Percentiles rank a stretch among this genome's conserved stretches.
These are phyloP conservation scores for Gossypium herbaceum DNA, from an alignment of 345 rosid species.

Conservation along the genomic window DNA sequence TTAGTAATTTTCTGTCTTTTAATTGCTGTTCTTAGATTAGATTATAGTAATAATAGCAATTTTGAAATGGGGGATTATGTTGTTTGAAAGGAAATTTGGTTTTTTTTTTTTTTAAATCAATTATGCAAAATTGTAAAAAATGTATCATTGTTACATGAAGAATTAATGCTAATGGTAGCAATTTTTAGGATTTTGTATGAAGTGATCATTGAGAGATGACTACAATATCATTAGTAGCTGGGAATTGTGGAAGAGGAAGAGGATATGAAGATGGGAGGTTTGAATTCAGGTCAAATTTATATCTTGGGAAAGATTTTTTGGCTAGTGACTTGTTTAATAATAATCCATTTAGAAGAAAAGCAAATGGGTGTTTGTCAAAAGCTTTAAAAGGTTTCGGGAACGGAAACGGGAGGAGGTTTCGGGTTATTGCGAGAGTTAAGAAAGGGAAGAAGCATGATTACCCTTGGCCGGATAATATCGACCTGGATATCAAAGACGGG, in stretches of 20 bases:
- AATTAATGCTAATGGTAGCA: not conserved
- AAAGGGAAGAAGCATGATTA: constrained; percentile 7
- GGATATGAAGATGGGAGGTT: constrained; percentile 11
- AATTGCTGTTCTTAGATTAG: not conserved
- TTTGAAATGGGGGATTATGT: too few species aligned
- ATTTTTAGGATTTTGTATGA: not conserved
- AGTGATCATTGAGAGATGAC: constrained; percentile 20
- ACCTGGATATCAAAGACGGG: not conserved
- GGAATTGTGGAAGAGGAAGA: constrained; percentile 23
- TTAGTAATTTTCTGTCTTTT: not conserved
- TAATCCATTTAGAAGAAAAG: constrained; percentile 18
- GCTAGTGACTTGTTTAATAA: not conserved
- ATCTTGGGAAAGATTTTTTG: constrained; percentile 20
- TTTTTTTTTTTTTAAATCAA: not conserved
- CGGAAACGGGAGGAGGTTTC: constrained; percentile 9
- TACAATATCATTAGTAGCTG: constrained; percentile 26
- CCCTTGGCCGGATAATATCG: constrained; percentile 4
- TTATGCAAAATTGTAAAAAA: constrained; percentile 1
- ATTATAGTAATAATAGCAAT: not conserved
- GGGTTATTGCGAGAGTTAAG: constrained; percentile 16
- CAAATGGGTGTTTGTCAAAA: not conserved
- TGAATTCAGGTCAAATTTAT: constrained; percentile 22
- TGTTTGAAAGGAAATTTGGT: not conserved
- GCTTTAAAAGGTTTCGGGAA: not conserved
- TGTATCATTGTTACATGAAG: constrained; percentile 11